Evolutionary conservation across 345 rosid genomes (phyloP), one percentile per base, ranked within the genome.

Genomic region (Linum lewisii): DNA sequence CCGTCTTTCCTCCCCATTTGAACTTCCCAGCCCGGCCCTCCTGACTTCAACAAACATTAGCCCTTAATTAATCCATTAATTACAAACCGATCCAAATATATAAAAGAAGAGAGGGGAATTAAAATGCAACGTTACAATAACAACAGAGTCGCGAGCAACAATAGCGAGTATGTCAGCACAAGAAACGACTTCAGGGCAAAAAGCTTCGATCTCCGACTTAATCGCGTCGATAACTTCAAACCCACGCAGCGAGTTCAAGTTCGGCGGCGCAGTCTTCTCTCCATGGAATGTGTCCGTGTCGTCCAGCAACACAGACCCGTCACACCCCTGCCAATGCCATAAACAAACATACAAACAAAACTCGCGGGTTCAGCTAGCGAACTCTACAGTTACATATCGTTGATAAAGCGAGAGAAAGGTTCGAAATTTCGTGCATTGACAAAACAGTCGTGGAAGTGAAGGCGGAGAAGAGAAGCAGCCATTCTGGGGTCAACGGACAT

Each of bases 321-420:
- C 95, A 64, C 96, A 92, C 18, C 96, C 95, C 95, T 92, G 76
- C 60, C n/a, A n/a, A n/a, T n/a, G n/a, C n/a, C n/a, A n/a, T n/a
- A n/a, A 75, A 21, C 36, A 32, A 59, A 38, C 24, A 6, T 38
- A 34, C 25, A 47, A 32, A 26, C 21, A 61, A 65, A 65, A 59
- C 36, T 50, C 49, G 50, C 32, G 51, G 32, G 45, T 68, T 37
- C 57, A 18, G 59, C 23, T 37, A 10, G 57, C 20, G 38, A 49
- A 37, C 36, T 2, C 15, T 29, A 7, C 23, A 15, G 23, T 29
- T 20, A 36, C 54, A 58, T n/a, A n/a, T n/a, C n/a, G n/a, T n/a
- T n/a, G n/a, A n/a, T n/a, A n/a, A n/a, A n/a, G n/a, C n/a, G n/a
- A 13, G 56, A 45, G 16, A 45, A 20, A 51, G n/a, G n/a, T 29